These are phyloP conservation scores for Lecanoromycetidae sp. DNA, from an alignment of 2,329 filamentous ascomycete genomes.

Conservation along the genomic window DNA sequence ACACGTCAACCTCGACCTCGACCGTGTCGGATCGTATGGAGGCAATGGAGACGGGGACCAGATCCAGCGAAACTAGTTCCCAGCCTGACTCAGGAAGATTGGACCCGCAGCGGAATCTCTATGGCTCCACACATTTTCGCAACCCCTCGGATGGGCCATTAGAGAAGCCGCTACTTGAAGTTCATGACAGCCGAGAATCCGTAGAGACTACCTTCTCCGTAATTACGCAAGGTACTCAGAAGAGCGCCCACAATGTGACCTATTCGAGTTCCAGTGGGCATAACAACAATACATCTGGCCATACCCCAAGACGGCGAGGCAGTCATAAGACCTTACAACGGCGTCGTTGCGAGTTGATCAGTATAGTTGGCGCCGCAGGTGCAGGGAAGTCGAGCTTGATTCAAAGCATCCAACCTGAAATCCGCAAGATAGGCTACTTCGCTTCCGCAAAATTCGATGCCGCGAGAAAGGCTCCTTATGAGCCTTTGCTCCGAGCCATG, in stretches of 20 bases:
- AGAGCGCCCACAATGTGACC: conserved; percentile 16
- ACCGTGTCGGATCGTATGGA: conserved; percentile 42
- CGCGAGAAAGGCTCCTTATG: conserved; percentile 47
- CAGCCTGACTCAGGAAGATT: conserved; percentile 26
- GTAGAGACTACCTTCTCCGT: conserved; percentile 22
- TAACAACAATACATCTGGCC: conserved; percentile 16
- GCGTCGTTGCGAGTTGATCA: conserved; percentile 48
- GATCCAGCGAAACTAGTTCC: conserved; percentile 43
- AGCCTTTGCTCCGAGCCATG: conserved; percentile 48
- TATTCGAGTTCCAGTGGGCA: not conserved
- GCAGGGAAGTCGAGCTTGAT: conserved; percentile 50
- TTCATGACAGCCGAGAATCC: conserved; percentile 10
- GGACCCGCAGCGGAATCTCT: conserved; percentile 13
- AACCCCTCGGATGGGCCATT: not conserved
- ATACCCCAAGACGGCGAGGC: conserved; percentile 27
- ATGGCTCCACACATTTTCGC: conserved; percentile 23
- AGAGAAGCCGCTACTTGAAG: conserved; percentile 11
- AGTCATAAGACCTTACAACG: conserved; percentile 39
- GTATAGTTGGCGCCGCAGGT: conserved; percentile 44
- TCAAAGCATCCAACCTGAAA: conserved; percentile 44
- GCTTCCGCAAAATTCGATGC: conserved; percentile 49
- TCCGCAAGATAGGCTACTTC: conserved; percentile 48
- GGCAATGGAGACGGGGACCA: conserved; percentile 37
- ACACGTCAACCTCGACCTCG: conserved; percentile 38
- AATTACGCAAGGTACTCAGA: conserved; percentile 18